phyloP scores from a whole-genome alignment of 495 filamentous ascomycete genomes.

The Astrothelium macrocarpum region DNA sequence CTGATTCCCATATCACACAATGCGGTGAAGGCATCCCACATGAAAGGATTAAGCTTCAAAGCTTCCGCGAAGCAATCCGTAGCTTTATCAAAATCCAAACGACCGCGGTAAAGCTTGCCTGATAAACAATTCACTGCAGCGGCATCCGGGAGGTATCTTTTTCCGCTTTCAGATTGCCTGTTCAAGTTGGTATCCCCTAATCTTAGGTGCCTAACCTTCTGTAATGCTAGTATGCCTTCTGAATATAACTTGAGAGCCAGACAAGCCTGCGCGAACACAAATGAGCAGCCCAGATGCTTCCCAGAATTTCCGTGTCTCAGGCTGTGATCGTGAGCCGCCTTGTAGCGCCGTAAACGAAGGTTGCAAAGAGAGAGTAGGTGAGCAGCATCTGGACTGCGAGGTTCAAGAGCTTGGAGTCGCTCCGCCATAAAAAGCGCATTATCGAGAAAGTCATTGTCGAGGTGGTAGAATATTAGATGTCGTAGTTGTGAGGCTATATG shows the following conservation, averaged over 20 bases:
- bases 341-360: slow-evolving; percentile 67
- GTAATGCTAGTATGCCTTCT: slow-evolving; percentile 67
- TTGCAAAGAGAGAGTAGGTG: slow-evolving; percentile 80
- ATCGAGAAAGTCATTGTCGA: slow-evolving; percentile 78
- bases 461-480: slow-evolving; percentile 80
- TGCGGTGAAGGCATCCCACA: slow-evolving; percentile 94
- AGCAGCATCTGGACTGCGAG: slow-evolving; percentile 62
- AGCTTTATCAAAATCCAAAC: slow-evolving; percentile 71
- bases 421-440: slow-evolving; percentile 90
- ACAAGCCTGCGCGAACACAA: slow-evolving; percentile 83
- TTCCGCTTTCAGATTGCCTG: slow-evolving; percentile 50
- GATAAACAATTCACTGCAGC: slow-evolving; percentile 70
- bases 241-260: slow-evolving; percentile 64
- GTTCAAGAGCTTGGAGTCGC: slow-evolving; percentile 73
- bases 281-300: slow-evolving; percentile 75
- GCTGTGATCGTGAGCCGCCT: slow-evolving; percentile 63
- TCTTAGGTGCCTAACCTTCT: slow-evolving; percentile 19
- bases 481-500: slow-evolving; percentile 66
- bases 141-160: slow-evolving; percentile 63
- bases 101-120: slow-evolving; percentile 75
- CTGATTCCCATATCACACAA: slow-evolving; percentile 53
- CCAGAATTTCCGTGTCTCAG: slow-evolving; percentile 53
- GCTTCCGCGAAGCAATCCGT: slow-evolving; percentile 77
- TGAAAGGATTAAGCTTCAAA: slow-evolving; percentile 84
- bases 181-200: slow-evolving; percentile 31